Base-by-base conservation (phyloP, 2,329 filamentous ascomycete genomes). In the Monosporascus sp. region DNA sequence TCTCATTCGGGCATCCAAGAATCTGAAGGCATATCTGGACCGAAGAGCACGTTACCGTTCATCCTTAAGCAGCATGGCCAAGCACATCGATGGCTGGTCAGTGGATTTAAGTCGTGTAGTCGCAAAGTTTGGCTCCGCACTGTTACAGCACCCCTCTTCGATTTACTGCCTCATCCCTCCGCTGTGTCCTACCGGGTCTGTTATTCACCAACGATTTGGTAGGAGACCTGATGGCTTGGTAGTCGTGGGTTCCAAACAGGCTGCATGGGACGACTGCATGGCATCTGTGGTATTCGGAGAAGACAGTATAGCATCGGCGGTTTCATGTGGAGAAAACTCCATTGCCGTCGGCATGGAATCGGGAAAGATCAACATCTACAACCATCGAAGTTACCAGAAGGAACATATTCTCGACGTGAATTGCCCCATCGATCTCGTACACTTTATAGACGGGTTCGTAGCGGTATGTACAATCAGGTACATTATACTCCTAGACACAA, bases 111-210 rank as follows among this genome's bases (percentile, higher is more conserved):
- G 62, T 15, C 61, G 65, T 1, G 49, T 72, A 3, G 63, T 61
- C 0, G 65, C 63, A 3, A 66, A 68, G 38, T 73, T 73, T 59
- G 64, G 60, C 8, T 53, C 55, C 17, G 59, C 60, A 7, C 54
- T 73, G 2, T 18, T 58, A 7, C 40, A 49, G 8, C 62, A 57
- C 4, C 69, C 70, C n/a, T 52, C 58, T 2, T 63, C 69, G 2
- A 71, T 72, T n/a, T 66, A 68, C 53, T 63, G 58, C 38, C 58
- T 70, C 2, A 65, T 72, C n/a, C 69, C 65, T 2, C 66, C 70
- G 2, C 62, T 72, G 48, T 72, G 69, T 51, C 70, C 70, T 2
- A 48, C 51, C 8, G 31, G 51, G 5, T 60, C 60, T 0, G 51
- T 58, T 1, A 57, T 63, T 9, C 46, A 57, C n/a, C 50, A 48